These are phyloP conservation scores for Nakazawaea wyomingensis DNA, from an alignment of 805 yeast genomes.

Conservation along the genomic window DNA sequence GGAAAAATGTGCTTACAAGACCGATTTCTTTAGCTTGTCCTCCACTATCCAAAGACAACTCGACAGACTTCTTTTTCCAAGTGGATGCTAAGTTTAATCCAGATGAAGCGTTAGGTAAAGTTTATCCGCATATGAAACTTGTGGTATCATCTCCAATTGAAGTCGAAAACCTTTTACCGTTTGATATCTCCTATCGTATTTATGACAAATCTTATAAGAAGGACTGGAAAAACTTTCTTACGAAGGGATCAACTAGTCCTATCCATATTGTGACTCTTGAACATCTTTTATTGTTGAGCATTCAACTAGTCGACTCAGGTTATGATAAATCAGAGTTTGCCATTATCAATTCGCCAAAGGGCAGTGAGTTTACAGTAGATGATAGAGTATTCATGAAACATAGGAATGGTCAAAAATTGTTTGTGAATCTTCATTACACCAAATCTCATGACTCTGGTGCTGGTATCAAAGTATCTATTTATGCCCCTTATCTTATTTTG, in stretches of 20 bases:
- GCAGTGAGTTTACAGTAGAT: conserved; percentile 55
- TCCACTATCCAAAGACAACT: conserved; percentile 31
- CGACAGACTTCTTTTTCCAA: conserved; percentile 54
- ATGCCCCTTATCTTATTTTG: conserved; percentile 77
- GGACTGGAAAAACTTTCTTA: conserved; percentile 60
- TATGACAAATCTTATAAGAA: conserved; percentile 68
- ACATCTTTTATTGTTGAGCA: conserved; percentile 65
- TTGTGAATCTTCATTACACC: conserved; percentile 60
- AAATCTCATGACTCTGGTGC: conserved; percentile 44
- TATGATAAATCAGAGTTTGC: conserved; percentile 68
- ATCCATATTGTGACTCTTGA: conserved; percentile 77
- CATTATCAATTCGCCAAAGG: conserved; percentile 55
- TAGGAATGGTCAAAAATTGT: conserved; percentile 62
- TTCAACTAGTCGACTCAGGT: conserved; percentile 58
- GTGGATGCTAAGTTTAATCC: conserved; percentile 60
- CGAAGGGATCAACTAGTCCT: conserved; percentile 61
- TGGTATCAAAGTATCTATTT: conserved; percentile 64
- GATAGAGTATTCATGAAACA: conserved; percentile 43
- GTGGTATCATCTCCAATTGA: conserved; percentile 81
- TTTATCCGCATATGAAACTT: conserved; percentile 81
- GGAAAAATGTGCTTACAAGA: conserved; percentile 54
- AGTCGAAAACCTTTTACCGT: conserved; percentile 80
- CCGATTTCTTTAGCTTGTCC: conserved; percentile 60
- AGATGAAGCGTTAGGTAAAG: conserved; percentile 63
- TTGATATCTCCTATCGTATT: conserved; percentile 66